Conservation (phyloP, 2,329 filamentous ascomycete genomes). For the Aureobasidium sp. region DNA sequence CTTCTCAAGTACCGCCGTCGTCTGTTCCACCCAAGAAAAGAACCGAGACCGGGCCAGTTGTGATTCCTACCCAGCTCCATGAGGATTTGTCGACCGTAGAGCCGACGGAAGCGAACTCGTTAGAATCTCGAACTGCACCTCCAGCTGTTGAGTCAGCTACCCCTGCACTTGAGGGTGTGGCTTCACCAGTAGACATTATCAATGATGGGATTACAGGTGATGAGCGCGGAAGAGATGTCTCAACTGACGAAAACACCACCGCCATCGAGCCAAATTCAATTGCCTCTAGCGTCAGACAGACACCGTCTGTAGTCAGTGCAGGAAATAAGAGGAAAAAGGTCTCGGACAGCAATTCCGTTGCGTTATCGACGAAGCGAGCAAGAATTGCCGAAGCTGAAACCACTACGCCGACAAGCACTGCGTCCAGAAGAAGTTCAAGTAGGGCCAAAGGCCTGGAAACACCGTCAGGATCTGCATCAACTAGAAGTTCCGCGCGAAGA, state of each 20-base stretch:
- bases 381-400: neutral
- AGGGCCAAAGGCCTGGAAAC: neutral
- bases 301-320: neutral
- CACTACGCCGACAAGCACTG: neutral
- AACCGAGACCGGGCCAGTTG: neutral
- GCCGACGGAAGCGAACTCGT: neutral
- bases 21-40: neutral
- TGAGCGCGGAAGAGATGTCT: neutral
- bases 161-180: too few species aligned
- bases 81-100: neutral
- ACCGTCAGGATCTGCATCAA: neutral
- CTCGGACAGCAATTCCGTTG: neutral
- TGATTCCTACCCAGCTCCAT: neutral
- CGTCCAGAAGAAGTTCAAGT: neutral
- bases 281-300: neutral
- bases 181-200: neutral
- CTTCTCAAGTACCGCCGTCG: neutral
- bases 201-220: neutral
- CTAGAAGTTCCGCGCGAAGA: neutral
- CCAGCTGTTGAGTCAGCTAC: neutral
- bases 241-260: neutral
- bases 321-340: neutral
- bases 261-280: neutral
- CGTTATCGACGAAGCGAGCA: neutral
- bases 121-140: neutral